Percentiles rank a stretch among this genome's conserved stretches.
phyloP scores from a whole-genome alignment of 306 rosid genomes.

The Morella rubra region DNA sequence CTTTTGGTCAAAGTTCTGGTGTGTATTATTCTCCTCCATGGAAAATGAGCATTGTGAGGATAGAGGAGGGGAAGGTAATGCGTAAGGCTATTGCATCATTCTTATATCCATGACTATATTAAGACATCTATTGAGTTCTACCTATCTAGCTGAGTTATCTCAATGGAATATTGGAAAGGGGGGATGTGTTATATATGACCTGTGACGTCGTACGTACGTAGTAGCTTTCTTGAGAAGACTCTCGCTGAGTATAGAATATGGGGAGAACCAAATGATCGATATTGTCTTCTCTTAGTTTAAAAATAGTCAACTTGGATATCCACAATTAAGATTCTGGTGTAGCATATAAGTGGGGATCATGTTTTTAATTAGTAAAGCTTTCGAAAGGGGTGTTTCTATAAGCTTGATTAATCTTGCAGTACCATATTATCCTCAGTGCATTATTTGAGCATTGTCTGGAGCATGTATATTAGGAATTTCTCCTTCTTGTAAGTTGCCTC shows the following conservation, averaged over 20 bases:
- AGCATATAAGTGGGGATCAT: not conserved
- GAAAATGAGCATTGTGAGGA: slow-evolving; percentile 37
- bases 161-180: not conserved
- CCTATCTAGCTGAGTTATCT: not conserved
- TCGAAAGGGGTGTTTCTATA: not conserved
- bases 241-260: too few species aligned
- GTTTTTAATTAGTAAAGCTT: not conserved
- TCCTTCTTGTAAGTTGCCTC: not conserved
- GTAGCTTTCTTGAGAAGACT: too few species aligned
- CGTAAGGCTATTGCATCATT: slow-evolving; percentile 15
- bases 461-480: not conserved
- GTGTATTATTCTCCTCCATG: slow-evolving; percentile 43
- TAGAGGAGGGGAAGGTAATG: slow-evolving; percentile 38
- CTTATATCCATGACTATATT: not conserved
- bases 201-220: too few species aligned
- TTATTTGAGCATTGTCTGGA: not conserved
- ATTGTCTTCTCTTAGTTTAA: not conserved
- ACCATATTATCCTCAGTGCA: not conserved
- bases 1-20: slow-evolving; percentile 42
- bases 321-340: not conserved
- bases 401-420: not conserved
- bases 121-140: not conserved
- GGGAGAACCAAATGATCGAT: too few species aligned
- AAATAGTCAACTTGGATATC: not conserved
- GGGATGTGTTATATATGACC: not conserved